Base-by-base conservation (phyloP, 306 rosid species). In the Delonix regia region DNA sequence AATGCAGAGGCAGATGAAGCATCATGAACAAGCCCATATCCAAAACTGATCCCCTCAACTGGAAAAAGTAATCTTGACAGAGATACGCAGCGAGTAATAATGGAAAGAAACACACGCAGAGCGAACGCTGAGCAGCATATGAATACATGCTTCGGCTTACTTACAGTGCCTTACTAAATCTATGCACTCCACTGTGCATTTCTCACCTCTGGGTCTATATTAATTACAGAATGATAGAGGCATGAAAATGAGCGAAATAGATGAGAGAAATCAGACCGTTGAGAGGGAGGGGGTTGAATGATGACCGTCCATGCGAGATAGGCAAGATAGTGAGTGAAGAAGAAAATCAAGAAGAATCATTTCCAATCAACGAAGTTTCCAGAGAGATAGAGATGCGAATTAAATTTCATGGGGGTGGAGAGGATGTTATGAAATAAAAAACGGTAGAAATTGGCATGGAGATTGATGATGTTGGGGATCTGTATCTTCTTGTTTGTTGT, bases 381-480 rank as follows among this genome's bases (percentile, higher is more conserved):
- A 39, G 60, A 71, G 28, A 49, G 74, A 30, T 30, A 39, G 52
- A 33, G 68, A 9, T 4, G 15, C 4, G 8, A 69, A 28, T 25
- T 9, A 48, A 18, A 48, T 3, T 69, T 45, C 9, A 27, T 25
- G 39, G 52, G 9, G 59, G 52, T 14, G 49, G 71, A 55, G 67
- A 14, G 36, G 61, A 53, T 38, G 42, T 30, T 36, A 55, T 78
- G 42, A 1, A 28, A 68, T 83, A 72, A 62, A 82, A 57, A 74
- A 55, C 27, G 57, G 61, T 6, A 76, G 78, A 75, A 71, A 39
- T 0, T 27, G 56, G 66, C 78, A 60, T 90, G 72, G 93, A 84
- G 88, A 90, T 77, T 52, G 86, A 93, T 75, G 93, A 83, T 67
- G 90, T 53, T 89, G 82, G 91, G 87, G 88, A 81, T 86, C 71